Evolutionary conservation across 2,329 filamentous ascomycete genomes (phyloP).

Genomic region (Pseudocercospora ulei): DNA sequence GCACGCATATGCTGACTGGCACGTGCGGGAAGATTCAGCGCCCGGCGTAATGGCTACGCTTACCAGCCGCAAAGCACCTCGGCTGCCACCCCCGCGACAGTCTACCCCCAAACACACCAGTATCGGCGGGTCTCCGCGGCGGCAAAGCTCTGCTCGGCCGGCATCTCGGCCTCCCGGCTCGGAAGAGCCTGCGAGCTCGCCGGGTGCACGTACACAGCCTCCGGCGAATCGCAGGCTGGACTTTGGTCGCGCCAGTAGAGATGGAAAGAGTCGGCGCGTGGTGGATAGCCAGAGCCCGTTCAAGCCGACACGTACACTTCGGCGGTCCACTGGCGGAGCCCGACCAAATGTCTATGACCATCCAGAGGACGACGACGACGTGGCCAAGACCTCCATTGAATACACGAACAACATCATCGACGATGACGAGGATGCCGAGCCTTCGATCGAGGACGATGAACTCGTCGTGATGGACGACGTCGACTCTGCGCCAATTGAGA

Average conservation of each 20-base stretch:
- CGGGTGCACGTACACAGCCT: constrained; percentile 18
- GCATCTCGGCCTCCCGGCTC: constrained; percentile 26
- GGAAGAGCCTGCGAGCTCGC: constrained; percentile 16
- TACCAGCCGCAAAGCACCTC: constrained; percentile 36
- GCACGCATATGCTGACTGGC: constrained; percentile 16
- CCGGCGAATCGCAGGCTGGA: constrained; percentile 32
- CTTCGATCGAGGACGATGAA: constrained; percentile 20
- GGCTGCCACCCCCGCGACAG: constrained; percentile 44
- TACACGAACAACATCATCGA: constrained; percentile 15
- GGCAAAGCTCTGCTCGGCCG: constrained; percentile 50
- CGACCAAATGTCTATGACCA: constrained; percentile 23
- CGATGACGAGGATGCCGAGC: constrained; percentile 19
- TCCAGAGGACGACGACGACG: constrained; percentile 18
- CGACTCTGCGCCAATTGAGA: constrained; percentile 10
- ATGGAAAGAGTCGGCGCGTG: constrained; percentile 26
- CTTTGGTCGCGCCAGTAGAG: constrained; percentile 26
- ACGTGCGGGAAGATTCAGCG: constrained; percentile 39
- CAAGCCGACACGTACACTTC: constrained; percentile 27
- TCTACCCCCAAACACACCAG: constrained; percentile 57
- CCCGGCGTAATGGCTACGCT: constrained; percentile 42
- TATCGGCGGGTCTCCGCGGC: constrained; percentile 49
- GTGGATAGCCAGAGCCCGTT: constrained; percentile 30
- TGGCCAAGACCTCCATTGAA: constrained; percentile 17
- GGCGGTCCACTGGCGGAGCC: constrained; percentile 24
- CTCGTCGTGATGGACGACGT: constrained; percentile 18